Percentiles rank a stretch among this genome's conserved stretches.
phyloP scores from a whole-genome alignment of 495 filamentous ascomycete genomes.

The Podospora conica region DNA sequence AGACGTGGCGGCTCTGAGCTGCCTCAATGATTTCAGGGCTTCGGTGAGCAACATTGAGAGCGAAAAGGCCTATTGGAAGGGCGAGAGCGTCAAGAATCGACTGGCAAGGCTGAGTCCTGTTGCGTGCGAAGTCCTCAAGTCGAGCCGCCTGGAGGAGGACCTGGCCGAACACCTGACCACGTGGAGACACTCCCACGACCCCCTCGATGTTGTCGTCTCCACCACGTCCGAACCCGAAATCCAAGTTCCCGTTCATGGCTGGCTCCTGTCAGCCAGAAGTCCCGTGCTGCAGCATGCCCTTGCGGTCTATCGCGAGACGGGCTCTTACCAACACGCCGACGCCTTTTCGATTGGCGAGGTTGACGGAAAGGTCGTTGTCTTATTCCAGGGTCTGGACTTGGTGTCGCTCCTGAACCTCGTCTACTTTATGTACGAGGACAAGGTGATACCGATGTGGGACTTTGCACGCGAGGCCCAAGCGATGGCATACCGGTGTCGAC shows the following conservation, averaged over 20 bases:
- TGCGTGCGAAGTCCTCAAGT: constrained; percentile 45
- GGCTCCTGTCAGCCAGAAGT: constrained; percentile 70
- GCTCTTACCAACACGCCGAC: constrained; percentile 39
- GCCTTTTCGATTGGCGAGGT: constrained; percentile 52
- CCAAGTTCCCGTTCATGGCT: constrained; percentile 74
- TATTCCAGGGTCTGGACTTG: constrained; percentile 63
- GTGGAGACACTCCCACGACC: constrained; percentile 29
- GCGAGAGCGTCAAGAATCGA: constrained; percentile 23
- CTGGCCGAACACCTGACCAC: constrained; percentile 38
- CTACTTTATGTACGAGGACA: constrained; percentile 76
- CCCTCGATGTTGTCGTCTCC: constrained; percentile 42
- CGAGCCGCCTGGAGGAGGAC: constrained; percentile 52
- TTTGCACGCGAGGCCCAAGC: constrained; percentile 54
- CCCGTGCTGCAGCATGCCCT: constrained; percentile 59
- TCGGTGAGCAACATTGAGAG: constrained; percentile 18
- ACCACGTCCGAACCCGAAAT: constrained; percentile 57
- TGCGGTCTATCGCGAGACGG: constrained; percentile 40
- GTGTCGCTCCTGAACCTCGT: constrained; percentile 71
- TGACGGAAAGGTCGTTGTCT: constrained; percentile 46
- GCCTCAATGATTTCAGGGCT: constrained; percentile 46
- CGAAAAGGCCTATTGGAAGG: constrained; percentile 34
- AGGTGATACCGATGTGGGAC: constrained; percentile 79
- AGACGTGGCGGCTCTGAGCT: constrained; percentile 63
- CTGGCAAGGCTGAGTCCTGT: constrained; percentile 33
- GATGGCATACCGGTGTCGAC: constrained; percentile 63